Conservation (phyloP, 2,329 filamentous ascomycete species). For the Colletotrichum viniferum region DNA sequence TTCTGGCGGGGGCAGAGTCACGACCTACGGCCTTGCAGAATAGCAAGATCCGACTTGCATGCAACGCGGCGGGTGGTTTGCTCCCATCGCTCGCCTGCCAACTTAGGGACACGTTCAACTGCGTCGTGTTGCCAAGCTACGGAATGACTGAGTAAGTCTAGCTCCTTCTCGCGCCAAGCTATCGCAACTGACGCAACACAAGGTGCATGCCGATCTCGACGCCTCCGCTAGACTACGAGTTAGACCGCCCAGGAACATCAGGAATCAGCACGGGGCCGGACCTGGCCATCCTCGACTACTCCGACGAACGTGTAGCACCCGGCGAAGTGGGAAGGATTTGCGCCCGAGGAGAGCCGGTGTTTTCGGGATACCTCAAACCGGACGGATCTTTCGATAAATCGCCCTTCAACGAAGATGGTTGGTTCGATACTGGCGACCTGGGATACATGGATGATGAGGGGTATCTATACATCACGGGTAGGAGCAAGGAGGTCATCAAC, state of each 20-base stretch:
- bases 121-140: conserved; percentile 59
- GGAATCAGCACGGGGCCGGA: conserved; percentile 57
- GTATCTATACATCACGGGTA: conserved; percentile 58
- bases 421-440: conserved; percentile 61
- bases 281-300: conserved; percentile 51
- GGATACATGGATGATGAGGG: conserved; percentile 55
- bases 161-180: background rate
- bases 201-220: conserved; percentile 62
- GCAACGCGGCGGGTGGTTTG: conserved; percentile 59
- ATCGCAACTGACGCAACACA: background rate
- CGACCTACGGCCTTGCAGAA: conserved; percentile 43
- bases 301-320: conserved; percentile 31
- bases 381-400: conserved; percentile 48
- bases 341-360: conserved; percentile 56
- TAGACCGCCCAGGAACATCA: conserved; percentile 58
- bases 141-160: conserved; percentile 59
- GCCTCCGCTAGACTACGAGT: conserved; percentile 54
- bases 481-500: conserved; percentile 62
- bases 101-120: conserved; percentile 54
- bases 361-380: conserved; percentile 51
- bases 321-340: conserved; percentile 51
- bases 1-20: conserved; percentile 48
- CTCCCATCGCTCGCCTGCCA: conserved; percentile 54
- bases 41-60: conserved; percentile 54
- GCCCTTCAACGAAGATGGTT: conserved; percentile 51